Percentiles rank a stretch among this genome's conserved stretches.
phyloP scores from a whole-genome alignment of 441 rosid species.

The Francoa sonchifolia region DNA sequence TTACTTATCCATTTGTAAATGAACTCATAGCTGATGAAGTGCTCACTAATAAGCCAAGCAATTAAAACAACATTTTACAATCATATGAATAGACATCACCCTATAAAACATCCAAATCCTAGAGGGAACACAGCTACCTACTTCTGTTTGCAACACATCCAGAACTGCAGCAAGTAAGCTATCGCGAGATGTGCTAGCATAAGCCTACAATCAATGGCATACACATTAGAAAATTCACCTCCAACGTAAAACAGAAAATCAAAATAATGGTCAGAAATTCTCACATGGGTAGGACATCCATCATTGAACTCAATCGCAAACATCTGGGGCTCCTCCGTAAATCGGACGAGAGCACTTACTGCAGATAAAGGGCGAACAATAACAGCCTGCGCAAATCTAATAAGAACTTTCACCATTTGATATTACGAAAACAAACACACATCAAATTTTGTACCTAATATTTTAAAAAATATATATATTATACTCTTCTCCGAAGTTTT shows the following conservation, averaged over 20 bases:
- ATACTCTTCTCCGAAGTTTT: no score
- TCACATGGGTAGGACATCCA: slow-evolving; percentile 95
- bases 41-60: no score
- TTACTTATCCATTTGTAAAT: no score
- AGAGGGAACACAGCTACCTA: no score
- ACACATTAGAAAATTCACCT: no score
- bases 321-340: slow-evolving; percentile 99
- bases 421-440: slow-evolving; percentile 19
- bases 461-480: no score
- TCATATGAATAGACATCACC: no score
- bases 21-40: no score
- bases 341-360: slow-evolving; percentile 85
- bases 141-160: slow-evolving; percentile 93
- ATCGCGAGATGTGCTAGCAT: slow-evolving; percentile 94
- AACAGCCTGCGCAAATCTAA: slow-evolving; percentile 99
- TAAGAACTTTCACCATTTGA: slow-evolving; percentile 66
- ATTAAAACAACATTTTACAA: slow-evolving; percentile 8
- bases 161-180: slow-evolving; percentile 94
- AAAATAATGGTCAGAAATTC: slow-evolving; percentile 18
- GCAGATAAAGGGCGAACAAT: slow-evolving; percentile 86
- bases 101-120: no score
- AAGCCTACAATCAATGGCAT: no score
- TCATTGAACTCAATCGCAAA: slow-evolving; percentile 94
- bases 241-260: no score
- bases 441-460: no score